phyloP scores from a whole-genome alignment of 108 stramenopile genomes.

The Stephanodiscus minutulus region DNA sequence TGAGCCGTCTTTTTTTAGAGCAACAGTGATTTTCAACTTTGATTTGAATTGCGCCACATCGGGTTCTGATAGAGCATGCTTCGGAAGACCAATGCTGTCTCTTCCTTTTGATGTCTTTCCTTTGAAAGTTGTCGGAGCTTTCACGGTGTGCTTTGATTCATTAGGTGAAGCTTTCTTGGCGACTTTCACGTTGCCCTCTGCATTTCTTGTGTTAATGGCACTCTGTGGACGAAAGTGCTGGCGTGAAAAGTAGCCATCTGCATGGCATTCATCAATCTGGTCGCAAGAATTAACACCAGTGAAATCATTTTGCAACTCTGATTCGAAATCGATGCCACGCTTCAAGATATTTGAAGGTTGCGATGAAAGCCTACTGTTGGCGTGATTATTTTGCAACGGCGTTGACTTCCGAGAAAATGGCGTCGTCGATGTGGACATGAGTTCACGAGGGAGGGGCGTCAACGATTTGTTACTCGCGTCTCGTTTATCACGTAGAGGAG shows the following conservation, averaged over 20 bases:
- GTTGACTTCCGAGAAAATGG: conserved; percentile 28
- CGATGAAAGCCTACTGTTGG: conserved; percentile 9
- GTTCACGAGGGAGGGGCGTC: not conserved
- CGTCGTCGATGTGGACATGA: conserved; percentile 15
- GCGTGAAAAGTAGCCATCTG: not conserved
- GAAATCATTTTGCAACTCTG: conserved; percentile 6
- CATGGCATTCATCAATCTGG: not conserved
- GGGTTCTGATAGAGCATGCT: not conserved
- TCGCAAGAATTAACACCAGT: not conserved
- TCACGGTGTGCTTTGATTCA: not conserved
- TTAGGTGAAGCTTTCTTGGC: conserved; percentile 8
- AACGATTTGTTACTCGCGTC: not conserved
- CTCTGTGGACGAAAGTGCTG: not conserved
- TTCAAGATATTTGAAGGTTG: not conserved
- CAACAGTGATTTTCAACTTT: not conserved
- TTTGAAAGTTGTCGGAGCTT: not conserved
- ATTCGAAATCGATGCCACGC: conserved; percentile 2
- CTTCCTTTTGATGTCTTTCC: not conserved
- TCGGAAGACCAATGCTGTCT: not conserved
- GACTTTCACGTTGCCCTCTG: conserved; percentile 3
- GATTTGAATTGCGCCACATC: not conserved
- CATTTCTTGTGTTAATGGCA: not conserved
- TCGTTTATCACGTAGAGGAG: not conserved
- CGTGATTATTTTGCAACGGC: conserved; percentile 25
- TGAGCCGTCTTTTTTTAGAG: not conserved